Evolutionary conservation across 1,284 basidiomycete genomes (phyloP).

Genomic region (Moesziomyces parantarcticus): DNA sequence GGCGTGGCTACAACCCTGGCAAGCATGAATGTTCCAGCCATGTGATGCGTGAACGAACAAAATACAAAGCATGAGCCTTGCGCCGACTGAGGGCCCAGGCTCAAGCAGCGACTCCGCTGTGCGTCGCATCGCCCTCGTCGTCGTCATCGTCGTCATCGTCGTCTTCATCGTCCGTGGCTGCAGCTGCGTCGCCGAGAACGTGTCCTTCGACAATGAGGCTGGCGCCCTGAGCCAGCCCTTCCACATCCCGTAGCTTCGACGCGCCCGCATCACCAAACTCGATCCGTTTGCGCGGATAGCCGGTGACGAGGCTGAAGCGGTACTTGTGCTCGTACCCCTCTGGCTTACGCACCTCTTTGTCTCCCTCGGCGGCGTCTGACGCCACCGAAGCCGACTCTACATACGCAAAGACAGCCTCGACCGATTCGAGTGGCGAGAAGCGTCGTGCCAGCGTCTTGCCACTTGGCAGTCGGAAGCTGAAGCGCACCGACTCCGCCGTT

Average conservation of each 20-base stretch:
- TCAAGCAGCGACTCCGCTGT: not conserved
- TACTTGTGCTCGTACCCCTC: constrained; percentile 45
- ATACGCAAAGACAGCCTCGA: constrained; percentile 54
- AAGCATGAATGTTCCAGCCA: no score
- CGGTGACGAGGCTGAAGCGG: constrained; percentile 57
- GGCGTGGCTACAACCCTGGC: no score
- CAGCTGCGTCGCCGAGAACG: constrained; percentile 11
- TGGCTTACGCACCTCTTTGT: constrained; percentile 7
- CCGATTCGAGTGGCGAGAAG: constrained; percentile 35
- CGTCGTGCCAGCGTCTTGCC: constrained; percentile 49
- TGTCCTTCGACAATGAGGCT: constrained; percentile 58
- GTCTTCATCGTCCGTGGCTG: constrained; percentile 27
- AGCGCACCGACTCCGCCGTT: constrained; percentile 8
- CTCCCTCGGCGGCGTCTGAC: not conserved
- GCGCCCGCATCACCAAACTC: constrained; percentile 5
- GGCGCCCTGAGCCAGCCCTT: constrained; percentile 48
- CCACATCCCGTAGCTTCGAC: constrained; percentile 35
- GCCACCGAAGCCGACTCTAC: constrained; percentile 42
- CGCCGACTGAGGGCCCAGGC: no score
- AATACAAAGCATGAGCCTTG: no score
- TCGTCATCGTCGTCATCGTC: constrained; percentile 45
- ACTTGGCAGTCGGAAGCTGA: constrained; percentile 58
- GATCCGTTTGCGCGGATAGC: constrained; percentile 54
- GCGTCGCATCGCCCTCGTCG: not conserved
- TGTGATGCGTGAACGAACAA: no score